These are phyloP conservation scores for Claviceps sp. DNA, from an alignment of 2,329 filamentous ascomycete species.

Conservation along the genomic window DNA sequence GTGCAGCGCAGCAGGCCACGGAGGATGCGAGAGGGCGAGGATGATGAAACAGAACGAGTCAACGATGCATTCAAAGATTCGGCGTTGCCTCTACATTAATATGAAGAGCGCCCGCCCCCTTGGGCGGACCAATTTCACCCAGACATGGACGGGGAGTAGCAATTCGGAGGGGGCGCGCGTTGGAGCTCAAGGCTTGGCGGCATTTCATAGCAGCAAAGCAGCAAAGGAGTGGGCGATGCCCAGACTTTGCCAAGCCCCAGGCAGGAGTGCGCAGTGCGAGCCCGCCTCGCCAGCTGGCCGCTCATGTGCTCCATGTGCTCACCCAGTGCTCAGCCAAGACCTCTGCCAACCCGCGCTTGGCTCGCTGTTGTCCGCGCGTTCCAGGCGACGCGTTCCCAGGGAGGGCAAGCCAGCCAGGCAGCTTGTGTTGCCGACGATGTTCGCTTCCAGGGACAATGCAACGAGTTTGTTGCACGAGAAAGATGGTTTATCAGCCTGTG, in stretches of 20 bases:
- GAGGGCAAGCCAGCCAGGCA: neutral
- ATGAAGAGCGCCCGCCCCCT: neutral
- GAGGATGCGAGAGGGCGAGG: neutral
- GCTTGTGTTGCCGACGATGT: neutral
- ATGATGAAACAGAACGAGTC: neutral
- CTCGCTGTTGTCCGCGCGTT: neutral
- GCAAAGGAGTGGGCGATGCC: conserved; percentile 7
- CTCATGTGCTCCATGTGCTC: neutral
- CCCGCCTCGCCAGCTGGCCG: neutral
- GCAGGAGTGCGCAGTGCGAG: conserved; percentile 2
- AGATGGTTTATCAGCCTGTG: too few relatives aligned
- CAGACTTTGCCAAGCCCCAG: conserved; percentile 11
- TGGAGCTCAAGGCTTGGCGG: conserved; percentile 10
- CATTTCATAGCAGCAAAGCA: conserved; percentile 1
- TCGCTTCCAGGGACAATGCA: neutral
- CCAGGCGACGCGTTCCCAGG: neutral
- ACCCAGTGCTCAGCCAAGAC: neutral
- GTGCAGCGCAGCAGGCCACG: neutral
- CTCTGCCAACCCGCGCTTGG: neutral
- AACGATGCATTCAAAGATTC: neutral
- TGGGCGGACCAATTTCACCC: neutral
- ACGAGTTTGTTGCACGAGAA: too few relatives aligned
- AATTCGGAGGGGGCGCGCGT: neutral
- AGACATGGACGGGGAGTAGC: neutral
- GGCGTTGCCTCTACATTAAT: conserved; percentile 1